Percentiles rank a stretch among this genome's conserved stretches.
These are phyloP conservation scores for Dactylellina sp. DNA, from an alignment of 2,329 filamentous ascomycete species.

Conservation along the genomic window DNA sequence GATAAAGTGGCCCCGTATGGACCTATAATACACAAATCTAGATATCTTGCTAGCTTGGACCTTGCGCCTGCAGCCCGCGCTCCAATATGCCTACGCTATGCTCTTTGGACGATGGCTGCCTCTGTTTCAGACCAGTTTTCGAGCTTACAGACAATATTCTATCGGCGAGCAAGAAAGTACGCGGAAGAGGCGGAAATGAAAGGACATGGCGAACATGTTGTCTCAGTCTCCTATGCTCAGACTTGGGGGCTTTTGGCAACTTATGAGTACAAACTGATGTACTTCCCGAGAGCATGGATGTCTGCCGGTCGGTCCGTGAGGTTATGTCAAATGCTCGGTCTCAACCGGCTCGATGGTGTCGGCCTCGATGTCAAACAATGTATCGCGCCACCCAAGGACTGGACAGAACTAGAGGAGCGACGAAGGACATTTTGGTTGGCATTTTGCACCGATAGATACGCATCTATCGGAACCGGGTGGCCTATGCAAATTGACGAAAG, in stretches of 20 bases:
- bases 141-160: constrained; percentile 86
- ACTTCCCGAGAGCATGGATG: constrained; percentile 94
- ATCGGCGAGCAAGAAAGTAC: constrained; percentile 88
- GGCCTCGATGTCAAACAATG: constrained; percentile 94
- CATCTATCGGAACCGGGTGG: constrained; percentile 96
- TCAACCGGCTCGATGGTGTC: constrained; percentile 84
- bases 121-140: constrained; percentile 84
- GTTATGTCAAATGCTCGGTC: constrained; percentile 88
- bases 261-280: constrained; percentile 98
- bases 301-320: constrained; percentile 85
- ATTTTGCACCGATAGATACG: constrained; percentile 90
- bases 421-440: constrained; percentile 94
- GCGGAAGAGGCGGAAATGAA: constrained; percentile 89
- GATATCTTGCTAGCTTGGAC: constrained; percentile 89
- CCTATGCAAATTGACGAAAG: constrained; percentile 92
- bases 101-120: constrained; percentile 95
- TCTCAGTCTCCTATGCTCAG: constrained; percentile 87
- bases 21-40: constrained; percentile 88
- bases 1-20: constrained; percentile 86
- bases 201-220: constrained; percentile 88
- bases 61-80: constrained; percentile 87
- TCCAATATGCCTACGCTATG: constrained; percentile 88
- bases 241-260: constrained; percentile 81
- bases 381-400: constrained; percentile 85
- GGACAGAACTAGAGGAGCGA: constrained; percentile 92